Percentiles rank a stretch among this genome's conserved stretches.
Evolutionary conservation across 2,329 filamentous ascomycete genomes (phyloP).

Genomic region (Thelonectria discophora): DNA sequence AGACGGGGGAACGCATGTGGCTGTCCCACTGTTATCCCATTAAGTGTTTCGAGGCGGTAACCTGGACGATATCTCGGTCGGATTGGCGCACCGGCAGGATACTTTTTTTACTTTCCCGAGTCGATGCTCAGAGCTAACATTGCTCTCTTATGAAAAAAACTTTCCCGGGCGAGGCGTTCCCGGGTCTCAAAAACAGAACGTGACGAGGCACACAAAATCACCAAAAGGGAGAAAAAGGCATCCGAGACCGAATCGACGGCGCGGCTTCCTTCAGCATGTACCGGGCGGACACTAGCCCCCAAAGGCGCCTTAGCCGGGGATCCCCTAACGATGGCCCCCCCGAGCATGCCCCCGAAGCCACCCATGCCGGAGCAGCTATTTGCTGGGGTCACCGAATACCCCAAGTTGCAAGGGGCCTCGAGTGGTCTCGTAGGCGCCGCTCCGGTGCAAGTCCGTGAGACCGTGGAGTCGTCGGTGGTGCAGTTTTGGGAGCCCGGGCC

Average conservation of each 20-base stretch:
- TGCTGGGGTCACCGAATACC: constrained; percentile 20
- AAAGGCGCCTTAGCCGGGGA: constrained; percentile 20
- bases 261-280: constrained; percentile 16
- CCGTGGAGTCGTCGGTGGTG: not conserved
- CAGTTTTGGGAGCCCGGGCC: constrained; percentile 4
- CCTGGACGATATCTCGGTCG: not conserved
- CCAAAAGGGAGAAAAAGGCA: not conserved
- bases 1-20: not conserved
- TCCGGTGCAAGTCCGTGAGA: not conserved
- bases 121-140: not conserved
- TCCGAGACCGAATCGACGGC: constrained; percentile 12
- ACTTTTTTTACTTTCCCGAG: not conserved
- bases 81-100: not conserved
- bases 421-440: constrained; percentile 6
- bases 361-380: constrained; percentile 12
- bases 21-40: not conserved
- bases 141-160: not conserved
- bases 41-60: not conserved
- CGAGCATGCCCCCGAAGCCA: constrained; percentile 17
- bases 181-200: not conserved
- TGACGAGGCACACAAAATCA: not conserved
- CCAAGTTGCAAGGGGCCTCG: constrained; percentile 22
- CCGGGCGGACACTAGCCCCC: constrained; percentile 21
- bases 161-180: not conserved
- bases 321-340: constrained; percentile 17